Base-by-base conservation (phyloP, 2,329 filamentous ascomycete genomes). In the Aspergillus floridensis region DNA sequence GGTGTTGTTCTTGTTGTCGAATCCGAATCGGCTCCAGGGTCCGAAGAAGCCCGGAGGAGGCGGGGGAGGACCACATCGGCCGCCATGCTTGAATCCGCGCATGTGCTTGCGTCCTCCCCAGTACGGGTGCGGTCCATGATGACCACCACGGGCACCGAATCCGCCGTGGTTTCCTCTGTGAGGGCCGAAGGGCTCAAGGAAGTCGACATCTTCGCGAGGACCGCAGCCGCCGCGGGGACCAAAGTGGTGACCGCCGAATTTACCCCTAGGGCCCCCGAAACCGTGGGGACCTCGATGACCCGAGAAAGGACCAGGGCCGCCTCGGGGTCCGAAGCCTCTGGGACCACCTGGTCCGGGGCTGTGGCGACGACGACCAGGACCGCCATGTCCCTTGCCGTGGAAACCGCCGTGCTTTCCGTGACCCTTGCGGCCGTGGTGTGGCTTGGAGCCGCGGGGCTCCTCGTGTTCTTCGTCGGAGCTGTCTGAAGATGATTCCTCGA, bases 11-110 rank as follows among this genome's bases (percentile, higher is more conserved):
- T 51, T 16, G 32, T 41, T 14, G 21, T 7, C 29, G 16, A 24
- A 19, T 4, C n/a, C 48, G 8, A 44, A 41, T 19, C 21, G 41
- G 14, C 52, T n/a, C 22, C 35, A 54, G 2, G 52, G 41, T 14
- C 53, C 53, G 19, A 55, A 55, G 26, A 29, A 29, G 26, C 26
- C 53, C 53, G 38, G n/a, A 19, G 38, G 38, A 19, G 38, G 38
- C 44, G 22, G 50, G 50, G 21, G 52, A 24, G 35, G 53, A 14
- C 41, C 41, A 10, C 53, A 44, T 21, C 26, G 53, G 6, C 41
- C 26, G 19, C 53, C 53, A 11, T 55, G 53, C 29, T 55, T 55
- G 41, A 55, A 55, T 21, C 53, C 53, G n/a, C 41, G 26, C 53
- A 55, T 55, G 53, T 47, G 53, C 31, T n/a, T 24, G 29, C 38